phyloP scores from a whole-genome alignment of 257 asterid species.

The Solanum pennellii region DNA sequence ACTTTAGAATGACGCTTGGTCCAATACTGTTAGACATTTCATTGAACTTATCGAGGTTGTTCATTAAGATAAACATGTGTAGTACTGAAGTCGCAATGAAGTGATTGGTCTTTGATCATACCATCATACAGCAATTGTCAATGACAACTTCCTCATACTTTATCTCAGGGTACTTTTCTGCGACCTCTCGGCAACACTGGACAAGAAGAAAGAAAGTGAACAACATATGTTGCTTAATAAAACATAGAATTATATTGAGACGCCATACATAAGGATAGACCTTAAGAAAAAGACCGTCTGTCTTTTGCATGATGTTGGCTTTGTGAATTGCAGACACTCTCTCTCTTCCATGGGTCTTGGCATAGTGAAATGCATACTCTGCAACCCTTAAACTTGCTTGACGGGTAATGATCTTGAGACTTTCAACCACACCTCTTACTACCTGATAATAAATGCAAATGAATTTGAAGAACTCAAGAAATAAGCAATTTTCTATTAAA shows the following conservation, averaged over 20 bases:
- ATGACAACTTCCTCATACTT: slow-evolving; percentile 89
- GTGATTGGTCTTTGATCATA: slow-evolving; percentile 9
- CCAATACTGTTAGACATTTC: not conserved
- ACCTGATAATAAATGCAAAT: slow-evolving; percentile 39
- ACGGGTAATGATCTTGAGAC: slow-evolving; percentile 91
- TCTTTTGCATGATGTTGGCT: slow-evolving; percentile 98
- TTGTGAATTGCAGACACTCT: slow-evolving; percentile 97
- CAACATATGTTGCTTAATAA: slow-evolving; percentile 1
- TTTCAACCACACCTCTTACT: slow-evolving; percentile 97
- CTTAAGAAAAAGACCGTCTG: slow-evolving; percentile 98
- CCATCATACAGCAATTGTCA: slow-evolving; percentile 98
- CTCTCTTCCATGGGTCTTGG: slow-evolving; percentile 81
- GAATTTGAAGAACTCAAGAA: not conserved
- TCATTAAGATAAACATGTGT: not conserved
- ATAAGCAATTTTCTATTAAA: not conserved
- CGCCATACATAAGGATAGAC: slow-evolving; percentile 19
- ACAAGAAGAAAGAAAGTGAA: slow-evolving; percentile 17
- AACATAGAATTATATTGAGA: not conserved
- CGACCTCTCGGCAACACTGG: slow-evolving; percentile 97
- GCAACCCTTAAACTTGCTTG: slow-evolving; percentile 95
- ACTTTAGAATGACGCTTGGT: not conserved
- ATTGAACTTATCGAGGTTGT: not conserved
- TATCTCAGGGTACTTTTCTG: slow-evolving; percentile 85
- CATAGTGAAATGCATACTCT: slow-evolving; percentile 91
- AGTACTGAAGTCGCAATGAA: not conserved